Conservation (phyloP, 2,329 filamentous ascomycete genomes). For the Ceratocystis diversiconidia region DNA sequence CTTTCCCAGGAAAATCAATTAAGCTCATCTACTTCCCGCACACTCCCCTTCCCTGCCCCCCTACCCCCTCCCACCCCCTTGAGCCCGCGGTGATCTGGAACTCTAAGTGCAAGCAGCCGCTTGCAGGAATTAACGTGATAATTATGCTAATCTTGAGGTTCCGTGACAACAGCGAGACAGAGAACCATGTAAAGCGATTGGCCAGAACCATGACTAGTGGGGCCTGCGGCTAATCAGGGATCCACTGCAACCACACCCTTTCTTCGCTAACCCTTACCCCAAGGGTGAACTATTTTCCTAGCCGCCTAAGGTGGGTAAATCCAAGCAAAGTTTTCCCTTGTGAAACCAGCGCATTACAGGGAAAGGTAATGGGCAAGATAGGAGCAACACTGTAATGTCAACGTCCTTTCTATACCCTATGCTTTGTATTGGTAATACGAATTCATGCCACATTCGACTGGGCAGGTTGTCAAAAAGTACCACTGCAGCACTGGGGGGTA, state of each 20-base stretch:
- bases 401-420: not conserved
- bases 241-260: not conserved
- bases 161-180: not conserved
- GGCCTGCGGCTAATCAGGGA: not conserved
- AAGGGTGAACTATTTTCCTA: not conserved
- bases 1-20: not conserved
- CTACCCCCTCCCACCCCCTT: not conserved
- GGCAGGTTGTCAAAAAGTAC: too few species aligned
- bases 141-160: not conserved
- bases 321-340: not conserved
- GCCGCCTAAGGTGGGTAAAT: not conserved
- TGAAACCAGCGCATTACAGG: not conserved
- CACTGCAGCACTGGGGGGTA: too few species aligned
- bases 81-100: not conserved
- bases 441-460: too few species aligned
- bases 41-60: not conserved
- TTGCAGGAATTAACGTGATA: not conserved
- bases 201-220: not conserved
- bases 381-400: not conserved
- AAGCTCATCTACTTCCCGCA: not conserved
- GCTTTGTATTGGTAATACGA: not conserved
- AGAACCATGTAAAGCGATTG: conserved; percentile 12
- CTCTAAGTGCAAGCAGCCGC: not conserved
- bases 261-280: not conserved
- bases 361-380: not conserved